A percentile compares a stretch with the other conserved stretches of the same genome.
phyloP scores from a whole-genome alignment of 352 stramenopile species.

The Globisporangium middletonii region DNA sequence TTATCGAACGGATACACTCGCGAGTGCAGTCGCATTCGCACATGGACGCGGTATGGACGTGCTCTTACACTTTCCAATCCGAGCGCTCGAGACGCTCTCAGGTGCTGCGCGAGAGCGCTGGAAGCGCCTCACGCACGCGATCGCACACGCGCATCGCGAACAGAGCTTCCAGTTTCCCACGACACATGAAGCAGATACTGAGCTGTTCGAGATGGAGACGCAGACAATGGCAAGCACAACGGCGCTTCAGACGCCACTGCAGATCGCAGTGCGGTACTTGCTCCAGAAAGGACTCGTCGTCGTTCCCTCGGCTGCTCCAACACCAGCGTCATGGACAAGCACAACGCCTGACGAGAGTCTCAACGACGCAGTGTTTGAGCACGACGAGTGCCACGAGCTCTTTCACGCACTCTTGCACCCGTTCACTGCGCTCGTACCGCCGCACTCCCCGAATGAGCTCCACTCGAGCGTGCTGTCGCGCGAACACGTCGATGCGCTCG shows the following conservation, averaged over 20 bases:
- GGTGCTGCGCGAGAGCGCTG: conserved; percentile 18
- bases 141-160: conserved; percentile 27
- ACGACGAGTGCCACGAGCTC: conserved; percentile 24
- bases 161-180: conserved; percentile 33
- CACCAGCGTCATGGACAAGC: not conserved
- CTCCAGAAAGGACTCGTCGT: conserved; percentile 47
- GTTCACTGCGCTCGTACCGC: conserved; percentile 28
- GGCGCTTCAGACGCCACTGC: conserved; percentile 29
- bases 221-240: conserved; percentile 16
- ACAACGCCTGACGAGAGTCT: conserved; percentile 9
- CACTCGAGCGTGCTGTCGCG: conserved; percentile 40
- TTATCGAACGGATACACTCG: conserved; percentile 3
- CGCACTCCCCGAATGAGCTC: conserved; percentile 35
- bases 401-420: conserved; percentile 40
- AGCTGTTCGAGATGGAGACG: conserved; percentile 26
- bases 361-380: conserved; percentile 4
- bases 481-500: conserved; percentile 33
- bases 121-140: conserved; percentile 18
- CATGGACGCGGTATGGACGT: conserved; percentile 38
- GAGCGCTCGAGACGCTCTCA: conserved; percentile 17
- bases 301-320: conserved; percentile 17
- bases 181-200: conserved; percentile 32
- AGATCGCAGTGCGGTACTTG: conserved; percentile 41
- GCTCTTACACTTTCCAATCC: conserved; percentile 29
- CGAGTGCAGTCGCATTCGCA: conserved; percentile 25